A percentile compares a stretch with the other conserved stretches of the same genome.
Conservation (phyloP, 805 yeast genomes). For the Hanseniaspora vineae region DNA sequence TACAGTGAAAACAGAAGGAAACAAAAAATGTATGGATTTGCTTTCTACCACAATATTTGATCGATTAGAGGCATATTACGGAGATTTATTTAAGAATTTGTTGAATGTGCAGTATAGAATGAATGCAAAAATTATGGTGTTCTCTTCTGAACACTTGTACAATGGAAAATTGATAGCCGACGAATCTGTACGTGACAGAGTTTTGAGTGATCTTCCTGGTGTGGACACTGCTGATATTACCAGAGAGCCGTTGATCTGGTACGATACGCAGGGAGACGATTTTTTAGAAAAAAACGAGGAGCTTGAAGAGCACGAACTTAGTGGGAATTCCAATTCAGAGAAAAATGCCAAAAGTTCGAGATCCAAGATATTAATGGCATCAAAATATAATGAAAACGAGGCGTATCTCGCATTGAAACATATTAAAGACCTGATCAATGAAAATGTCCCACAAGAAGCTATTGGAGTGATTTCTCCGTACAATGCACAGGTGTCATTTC, state of each 20-base stretch:
- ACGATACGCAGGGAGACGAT: constrained; percentile 87
- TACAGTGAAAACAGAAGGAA: constrained; percentile 51
- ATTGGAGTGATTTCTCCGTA: constrained; percentile 90
- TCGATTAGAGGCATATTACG: constrained; percentile 42
- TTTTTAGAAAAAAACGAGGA: constrained; percentile 46
- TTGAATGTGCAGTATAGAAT: constrained; percentile 78
- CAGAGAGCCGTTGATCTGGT: constrained; percentile 53
- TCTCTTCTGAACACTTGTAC: constrained; percentile 60
- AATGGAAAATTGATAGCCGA: constrained; percentile 50
- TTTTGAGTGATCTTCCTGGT: constrained; percentile 41
- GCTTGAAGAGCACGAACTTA: constrained; percentile 2
- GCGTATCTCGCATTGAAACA: constrained; percentile 48
- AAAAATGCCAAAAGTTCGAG: not conserved
- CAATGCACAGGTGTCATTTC: constrained; percentile 63
- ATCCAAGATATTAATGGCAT: constrained; percentile 24
- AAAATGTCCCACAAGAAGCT: constrained; percentile 39
- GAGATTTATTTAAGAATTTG: constrained; percentile 38
- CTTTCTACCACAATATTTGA: constrained; percentile 71
- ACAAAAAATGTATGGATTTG: constrained; percentile 27
- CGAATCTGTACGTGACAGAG: constrained; percentile 37
- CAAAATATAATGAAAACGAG: constrained; percentile 73
- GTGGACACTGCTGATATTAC: constrained; percentile 44
- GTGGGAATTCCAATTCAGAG: too few species aligned
- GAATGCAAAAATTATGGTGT: constrained; percentile 67
- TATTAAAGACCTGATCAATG: constrained; percentile 33